Base-by-base conservation (phyloP, 192 early-diverging fungal species). In the Cetraspora pellucida region DNA sequence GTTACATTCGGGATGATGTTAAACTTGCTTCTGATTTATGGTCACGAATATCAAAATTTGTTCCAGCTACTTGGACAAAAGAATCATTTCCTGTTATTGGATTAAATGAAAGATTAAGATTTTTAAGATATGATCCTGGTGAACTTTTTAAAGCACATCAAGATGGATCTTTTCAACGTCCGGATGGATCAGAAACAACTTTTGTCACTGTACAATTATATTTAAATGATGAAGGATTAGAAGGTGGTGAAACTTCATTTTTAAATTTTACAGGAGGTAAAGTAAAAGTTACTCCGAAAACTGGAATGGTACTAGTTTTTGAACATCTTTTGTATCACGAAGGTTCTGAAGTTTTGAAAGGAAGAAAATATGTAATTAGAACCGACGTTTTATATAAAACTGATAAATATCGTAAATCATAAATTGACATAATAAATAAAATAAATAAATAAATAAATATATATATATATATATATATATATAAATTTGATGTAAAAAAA, bases 181-280 rank as follows among this genome's bases (percentile, higher is more conserved):
- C 45, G 10, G 83, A 85, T 64, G 84, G 82, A 5, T 81, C 76
- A 9, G 78, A 85, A 65, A 60, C 43, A 31, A 69, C 68, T 2
- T 69, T 59, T n/a, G 25, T 87, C 19, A 85, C 86, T 10, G 45
- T 87, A 21, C 82, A 83, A 47, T 77, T 87, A 21, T 85, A 85
- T 72, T 72, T 86, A 27, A 85, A 86, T 31, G 1, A 37, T 37
- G 79, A 83, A 23, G 85, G 66, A 0, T 83, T 80, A 59, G 75
- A 72, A 28, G 88, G 86, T 58, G 88, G 88, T 0, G 82, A 72
- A 43, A 86, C 85, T 17, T 80, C 80, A 0, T 86, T 86, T 25
- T 58, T 84, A 50, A 74, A 74, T 30, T 72, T 60, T 23, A 71
- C 72, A 17, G 80, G 75, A 4, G 46, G 14, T 0, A 55, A 54